These are phyloP conservation scores for Hortaea werneckii DNA, from an alignment of 2,329 filamentous ascomycete genomes.

Conservation along the genomic window DNA sequence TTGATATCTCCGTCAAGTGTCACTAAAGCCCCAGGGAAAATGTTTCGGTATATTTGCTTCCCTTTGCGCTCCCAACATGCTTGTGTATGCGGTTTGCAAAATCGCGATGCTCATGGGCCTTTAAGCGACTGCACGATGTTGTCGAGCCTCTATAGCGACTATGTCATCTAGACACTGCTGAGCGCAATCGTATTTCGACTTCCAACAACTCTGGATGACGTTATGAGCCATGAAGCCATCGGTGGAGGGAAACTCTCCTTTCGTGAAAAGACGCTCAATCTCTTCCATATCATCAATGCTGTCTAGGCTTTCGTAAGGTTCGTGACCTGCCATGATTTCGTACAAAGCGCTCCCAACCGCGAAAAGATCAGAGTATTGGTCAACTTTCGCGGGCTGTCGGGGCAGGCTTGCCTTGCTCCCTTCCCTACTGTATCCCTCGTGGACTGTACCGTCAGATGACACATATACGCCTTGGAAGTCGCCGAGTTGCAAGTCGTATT, in stretches of 20 bases:
- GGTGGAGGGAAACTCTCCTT: slow-evolving; percentile 4
- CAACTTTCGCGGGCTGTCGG: slow-evolving; percentile 1
- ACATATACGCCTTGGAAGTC: slow-evolving; percentile 6
- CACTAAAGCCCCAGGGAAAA: no score
- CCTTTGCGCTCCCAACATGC: no score
- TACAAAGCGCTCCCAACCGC: slow-evolving; percentile 8
- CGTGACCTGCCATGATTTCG: slow-evolving; percentile 8
- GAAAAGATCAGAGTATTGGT: slow-evolving; percentile 8
- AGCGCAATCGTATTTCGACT: slow-evolving; percentile 1
- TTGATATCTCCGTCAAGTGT: no score
- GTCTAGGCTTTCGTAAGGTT: slow-evolving; percentile 8
- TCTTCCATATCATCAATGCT: slow-evolving; percentile 9
- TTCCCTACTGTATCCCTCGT: slow-evolving; percentile 5
- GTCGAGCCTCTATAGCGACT: no score
- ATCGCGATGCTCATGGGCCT: no score
- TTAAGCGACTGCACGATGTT: no score
- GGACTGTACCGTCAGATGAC: slow-evolving; percentile 3
- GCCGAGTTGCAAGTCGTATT: slow-evolving; percentile 7
- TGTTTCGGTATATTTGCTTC: no score
- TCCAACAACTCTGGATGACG: slow-evolving; percentile 8
- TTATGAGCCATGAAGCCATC: slow-evolving; percentile 5
- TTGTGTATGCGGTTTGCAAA: no score
- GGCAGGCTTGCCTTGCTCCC: slow-evolving; percentile 7
- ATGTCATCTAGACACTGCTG: no score
- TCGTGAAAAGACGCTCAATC: slow-evolving; percentile 6